Conservation (phyloP, 371 early-diverging fungal genomes). For the Mortierella sp. region DNA sequence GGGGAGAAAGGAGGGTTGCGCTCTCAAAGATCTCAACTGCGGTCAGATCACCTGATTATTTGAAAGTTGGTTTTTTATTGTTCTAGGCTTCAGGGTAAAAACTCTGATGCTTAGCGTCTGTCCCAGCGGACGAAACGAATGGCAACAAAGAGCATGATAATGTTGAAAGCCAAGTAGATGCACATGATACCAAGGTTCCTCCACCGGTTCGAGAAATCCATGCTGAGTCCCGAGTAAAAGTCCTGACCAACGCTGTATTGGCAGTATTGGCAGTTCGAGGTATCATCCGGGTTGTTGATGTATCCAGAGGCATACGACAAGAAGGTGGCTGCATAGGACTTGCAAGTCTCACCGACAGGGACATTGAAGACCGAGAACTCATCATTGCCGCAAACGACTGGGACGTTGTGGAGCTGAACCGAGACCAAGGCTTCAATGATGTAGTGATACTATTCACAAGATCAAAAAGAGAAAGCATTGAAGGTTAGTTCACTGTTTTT, state of each 20-base stretch:
- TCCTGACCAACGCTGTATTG: conserved; percentile 68
- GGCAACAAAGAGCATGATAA: too few species aligned
- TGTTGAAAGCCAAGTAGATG: too few species aligned
- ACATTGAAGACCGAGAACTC: conserved; percentile 64
- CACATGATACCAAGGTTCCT: conserved; percentile 77
- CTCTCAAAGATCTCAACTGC: too few species aligned
- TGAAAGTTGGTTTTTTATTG: too few species aligned
- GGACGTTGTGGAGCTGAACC: conserved; percentile 71
- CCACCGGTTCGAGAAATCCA: conserved; percentile 75
- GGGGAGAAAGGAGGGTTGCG: too few species aligned
- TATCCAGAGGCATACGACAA: conserved; percentile 66
- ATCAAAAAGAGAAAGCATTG: conserved; percentile 20
- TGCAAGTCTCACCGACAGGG: conserved; percentile 73
- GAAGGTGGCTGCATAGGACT: conserved; percentile 66
- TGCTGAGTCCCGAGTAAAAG: conserved; percentile 64
- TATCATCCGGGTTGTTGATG: conserved; percentile 59
- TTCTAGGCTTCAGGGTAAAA: too few species aligned
- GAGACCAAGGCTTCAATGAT: conserved; percentile 79
- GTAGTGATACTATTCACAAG: conserved; percentile 69
- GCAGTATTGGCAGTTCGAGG: conserved; percentile 72
- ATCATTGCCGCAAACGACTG: conserved; percentile 60
- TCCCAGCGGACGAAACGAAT: too few species aligned
- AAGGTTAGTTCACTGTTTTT: too few species aligned
- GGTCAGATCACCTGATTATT: too few species aligned
- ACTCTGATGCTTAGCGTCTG: too few species aligned